Percentiles rank a stretch among this genome's conserved stretches.
Conservation (phyloP, 2,329 filamentous ascomycete species). For the Teratosphaeria zuluensis region DNA sequence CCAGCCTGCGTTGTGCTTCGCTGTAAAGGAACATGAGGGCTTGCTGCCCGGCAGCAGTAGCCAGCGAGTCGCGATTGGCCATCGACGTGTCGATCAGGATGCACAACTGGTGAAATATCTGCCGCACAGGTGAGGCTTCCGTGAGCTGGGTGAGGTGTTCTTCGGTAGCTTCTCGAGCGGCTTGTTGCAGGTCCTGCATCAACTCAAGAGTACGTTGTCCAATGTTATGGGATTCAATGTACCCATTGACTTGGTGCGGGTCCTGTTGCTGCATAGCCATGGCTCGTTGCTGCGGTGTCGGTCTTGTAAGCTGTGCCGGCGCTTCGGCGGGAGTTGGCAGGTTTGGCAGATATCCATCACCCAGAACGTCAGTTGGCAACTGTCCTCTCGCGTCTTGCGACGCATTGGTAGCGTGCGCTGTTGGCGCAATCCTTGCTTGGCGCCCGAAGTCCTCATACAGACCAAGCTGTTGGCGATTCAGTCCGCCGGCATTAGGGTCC, state of each 20-base stretch:
- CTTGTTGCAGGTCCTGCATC: constrained; percentile 47
- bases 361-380: constrained; percentile 49
- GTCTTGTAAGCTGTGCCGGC: constrained; percentile 48
- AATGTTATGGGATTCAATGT: constrained; percentile 44
- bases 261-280: constrained; percentile 30
- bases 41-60: constrained; percentile 44
- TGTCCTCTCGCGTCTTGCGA: constrained; percentile 52
- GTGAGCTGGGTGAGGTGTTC: constrained; percentile 49
- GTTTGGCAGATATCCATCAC: constrained; percentile 54
- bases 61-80: constrained; percentile 45
- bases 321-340: constrained; percentile 54
- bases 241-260: constrained; percentile 48
- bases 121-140: constrained; percentile 45
- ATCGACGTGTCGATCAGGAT: constrained; percentile 43
- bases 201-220: constrained; percentile 46
- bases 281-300: constrained; percentile 43
- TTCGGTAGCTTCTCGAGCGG: constrained; percentile 47
- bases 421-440: constrained; percentile 54
- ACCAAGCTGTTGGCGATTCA: constrained; percentile 85
- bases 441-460: constrained; percentile 96
- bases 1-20: constrained; percentile 45
- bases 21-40: constrained; percentile 40
- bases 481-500: constrained; percentile 42
- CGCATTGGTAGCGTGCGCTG: constrained; percentile 43
- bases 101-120: constrained; percentile 49